Conservation (phyloP, 2,329 filamentous ascomycete genomes). For the Beauveria sp. region DNA sequence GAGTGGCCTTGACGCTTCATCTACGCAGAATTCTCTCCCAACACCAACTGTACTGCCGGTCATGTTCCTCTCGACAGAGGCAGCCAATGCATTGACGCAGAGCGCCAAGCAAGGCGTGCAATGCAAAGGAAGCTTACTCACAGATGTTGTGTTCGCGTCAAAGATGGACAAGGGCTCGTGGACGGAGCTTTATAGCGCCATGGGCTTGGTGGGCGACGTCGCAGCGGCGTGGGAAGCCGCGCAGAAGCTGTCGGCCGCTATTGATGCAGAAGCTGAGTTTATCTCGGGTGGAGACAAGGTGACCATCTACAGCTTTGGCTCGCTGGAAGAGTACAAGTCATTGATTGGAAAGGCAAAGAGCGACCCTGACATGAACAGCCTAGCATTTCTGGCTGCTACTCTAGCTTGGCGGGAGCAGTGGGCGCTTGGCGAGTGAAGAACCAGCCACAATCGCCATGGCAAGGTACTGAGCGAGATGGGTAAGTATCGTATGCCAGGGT, state of each 20-base stretch:
- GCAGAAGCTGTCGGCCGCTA: neutral
- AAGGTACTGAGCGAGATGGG: neutral
- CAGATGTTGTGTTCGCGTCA: neutral
- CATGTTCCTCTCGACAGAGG: neutral
- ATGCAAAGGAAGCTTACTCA: neutral
- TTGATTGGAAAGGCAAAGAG: neutral
- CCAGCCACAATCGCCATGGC: neutral
- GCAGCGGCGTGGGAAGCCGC: neutral
- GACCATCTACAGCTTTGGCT: neutral
- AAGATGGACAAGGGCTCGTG: neutral
- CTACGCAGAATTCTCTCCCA: neutral
- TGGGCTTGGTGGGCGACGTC: neutral
- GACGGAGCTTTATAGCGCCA: neutral
- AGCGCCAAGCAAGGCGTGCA: neutral
- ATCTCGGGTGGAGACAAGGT: neutral
- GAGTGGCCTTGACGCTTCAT: neutral
- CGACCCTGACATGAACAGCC: slow-evolving; percentile 7
- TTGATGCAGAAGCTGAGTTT: neutral
- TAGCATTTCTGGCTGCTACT: slow-evolving; percentile 6
- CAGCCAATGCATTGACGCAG: neutral
- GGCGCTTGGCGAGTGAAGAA: neutral
- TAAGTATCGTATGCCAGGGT: too few relatives aligned
- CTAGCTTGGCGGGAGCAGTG: slow-evolving; percentile 7
- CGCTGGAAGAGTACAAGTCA: neutral
- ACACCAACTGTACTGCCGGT: too few relatives aligned